Base-by-base conservation (phyloP, 495 filamentous ascomycete species). In the Penicillium macrosclerotiorum region DNA sequence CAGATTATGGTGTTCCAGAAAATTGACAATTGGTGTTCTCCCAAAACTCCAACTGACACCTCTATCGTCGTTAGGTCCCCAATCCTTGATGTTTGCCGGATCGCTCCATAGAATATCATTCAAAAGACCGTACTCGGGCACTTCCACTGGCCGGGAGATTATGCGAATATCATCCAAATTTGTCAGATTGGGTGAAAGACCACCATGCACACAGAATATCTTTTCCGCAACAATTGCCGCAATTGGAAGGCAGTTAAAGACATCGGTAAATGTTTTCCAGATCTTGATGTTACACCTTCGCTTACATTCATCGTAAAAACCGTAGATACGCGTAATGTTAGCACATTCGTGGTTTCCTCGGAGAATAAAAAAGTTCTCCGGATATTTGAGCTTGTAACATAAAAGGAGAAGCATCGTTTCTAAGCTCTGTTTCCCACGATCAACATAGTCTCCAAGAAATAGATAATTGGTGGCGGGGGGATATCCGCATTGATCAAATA, bases 81-180 rank as follows among this genome's bases (percentile, higher is more conserved):
- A 41, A 13, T 41, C 38, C 17, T 22, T 27, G 26, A 41, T 41
- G 7, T 41, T 41, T 14, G 38, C 38, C 2, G 38, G 38, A 9
- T 41, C 38, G 12, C 38, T 41, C 38, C 38, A 41, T 2, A 41
- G 38, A 7, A 41, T 19, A 30, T 41, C 38, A 8, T 41, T 41
- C 13, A 41, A n/a, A 17, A 41, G 38, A 5, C 38, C 38, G 25
- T 41, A 41, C 38, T 41, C 38, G 25, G 38, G 38, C 5, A 41
- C 38, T 29, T 41, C 38, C n/a, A 41, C 5, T 5, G 38, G 38
- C 8, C 38, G 38, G n/a, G 38, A 30, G 12, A 41, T 41, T 22
- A 29, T 41, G 9, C 38, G 38, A 22, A 41, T 41, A 41, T 41
- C 38, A 41, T 41, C 38, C 38, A 41, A 29, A 13, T 41, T 30